Conservation (phyloP, 345 rosid species). For the Excoecaria agallocha region DNA sequence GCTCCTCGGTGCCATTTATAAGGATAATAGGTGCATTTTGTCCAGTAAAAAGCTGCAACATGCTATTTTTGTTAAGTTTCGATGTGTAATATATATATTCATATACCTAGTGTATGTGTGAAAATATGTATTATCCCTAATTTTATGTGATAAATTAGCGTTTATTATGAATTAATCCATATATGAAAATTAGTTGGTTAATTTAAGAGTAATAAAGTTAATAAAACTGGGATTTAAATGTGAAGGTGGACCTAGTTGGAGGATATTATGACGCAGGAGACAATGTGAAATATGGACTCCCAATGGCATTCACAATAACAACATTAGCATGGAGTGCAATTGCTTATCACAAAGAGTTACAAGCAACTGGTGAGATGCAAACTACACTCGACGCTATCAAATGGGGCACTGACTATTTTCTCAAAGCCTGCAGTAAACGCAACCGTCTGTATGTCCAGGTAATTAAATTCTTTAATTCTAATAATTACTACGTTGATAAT, state of each 20-base stretch:
- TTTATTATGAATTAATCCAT: too few species aligned
- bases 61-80: too few species aligned
- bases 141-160: too few species aligned
- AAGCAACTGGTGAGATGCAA: constrained; percentile 47
- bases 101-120: too few species aligned
- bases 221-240: neutral
- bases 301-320: constrained; percentile 87
- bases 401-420: constrained; percentile 95
- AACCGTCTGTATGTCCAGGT: constrained; percentile 74
- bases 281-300: constrained; percentile 82
- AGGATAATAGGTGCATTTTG: too few species aligned
- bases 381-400: constrained; percentile 51
- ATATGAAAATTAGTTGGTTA: too few species aligned
- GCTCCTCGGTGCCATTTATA: too few species aligned
- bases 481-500: neutral
- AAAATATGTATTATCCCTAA: too few species aligned
- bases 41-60: too few species aligned
- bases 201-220: too few species aligned
- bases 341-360: constrained; percentile 45
- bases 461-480: neutral
- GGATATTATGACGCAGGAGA: constrained; percentile 96
- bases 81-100: too few species aligned
- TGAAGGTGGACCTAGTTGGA: constrained; percentile 68
- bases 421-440: constrained; percentile 49
- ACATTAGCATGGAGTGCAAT: constrained; percentile 76